Evolutionary conservation across 768 basidiomycete genomes (phyloP).

Genomic region (Naganishia kalamii): DNA sequence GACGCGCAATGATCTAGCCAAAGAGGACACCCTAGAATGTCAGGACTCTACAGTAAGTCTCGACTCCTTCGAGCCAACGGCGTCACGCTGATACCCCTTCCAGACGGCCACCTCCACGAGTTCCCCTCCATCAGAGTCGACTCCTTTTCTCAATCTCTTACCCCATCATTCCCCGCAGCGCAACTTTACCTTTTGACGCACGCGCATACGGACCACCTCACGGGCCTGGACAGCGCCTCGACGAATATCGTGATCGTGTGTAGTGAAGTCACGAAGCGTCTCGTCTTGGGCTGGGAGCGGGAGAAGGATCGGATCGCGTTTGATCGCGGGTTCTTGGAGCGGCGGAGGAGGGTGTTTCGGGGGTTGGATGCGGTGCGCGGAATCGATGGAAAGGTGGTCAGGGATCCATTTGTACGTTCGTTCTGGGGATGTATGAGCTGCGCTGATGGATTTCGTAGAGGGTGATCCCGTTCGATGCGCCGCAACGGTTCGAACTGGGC

Average conservation of each 20-base stretch:
- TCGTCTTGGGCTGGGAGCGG: slow-evolving; percentile 55
- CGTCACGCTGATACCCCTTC: not conserved
- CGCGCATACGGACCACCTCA: slow-evolving; percentile 81
- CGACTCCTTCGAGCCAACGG: not conserved
- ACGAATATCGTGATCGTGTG: slow-evolving; percentile 70
- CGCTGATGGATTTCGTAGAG: not conserved
- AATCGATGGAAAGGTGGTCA: no score
- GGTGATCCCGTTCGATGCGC: slow-evolving; percentile 52
- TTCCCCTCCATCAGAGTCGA: slow-evolving; percentile 79
- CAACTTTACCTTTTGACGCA: slow-evolving; percentile 74
- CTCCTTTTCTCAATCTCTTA: slow-evolving; percentile 55
- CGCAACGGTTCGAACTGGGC: not conserved
- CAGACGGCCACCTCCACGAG: slow-evolving; percentile 63
- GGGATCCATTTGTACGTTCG: slow-evolving; percentile 8
- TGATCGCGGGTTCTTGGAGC: not conserved
- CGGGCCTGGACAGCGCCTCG: slow-evolving; percentile 61
- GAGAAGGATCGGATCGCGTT: slow-evolving; percentile 35
- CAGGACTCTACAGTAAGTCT: slow-evolving; percentile 39
- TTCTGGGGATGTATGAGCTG: not conserved
- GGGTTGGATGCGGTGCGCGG: slow-evolving; percentile 8
- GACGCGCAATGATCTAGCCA: not conserved
- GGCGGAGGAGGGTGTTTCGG: not conserved
- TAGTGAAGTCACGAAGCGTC: slow-evolving; percentile 75
- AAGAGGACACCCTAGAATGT: slow-evolving; percentile 26
- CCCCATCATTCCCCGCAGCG: slow-evolving; percentile 41